phyloP scores from a whole-genome alignment of 1,284 basidiomycete genomes.

The Sanguinoderma infundibulare region DNA sequence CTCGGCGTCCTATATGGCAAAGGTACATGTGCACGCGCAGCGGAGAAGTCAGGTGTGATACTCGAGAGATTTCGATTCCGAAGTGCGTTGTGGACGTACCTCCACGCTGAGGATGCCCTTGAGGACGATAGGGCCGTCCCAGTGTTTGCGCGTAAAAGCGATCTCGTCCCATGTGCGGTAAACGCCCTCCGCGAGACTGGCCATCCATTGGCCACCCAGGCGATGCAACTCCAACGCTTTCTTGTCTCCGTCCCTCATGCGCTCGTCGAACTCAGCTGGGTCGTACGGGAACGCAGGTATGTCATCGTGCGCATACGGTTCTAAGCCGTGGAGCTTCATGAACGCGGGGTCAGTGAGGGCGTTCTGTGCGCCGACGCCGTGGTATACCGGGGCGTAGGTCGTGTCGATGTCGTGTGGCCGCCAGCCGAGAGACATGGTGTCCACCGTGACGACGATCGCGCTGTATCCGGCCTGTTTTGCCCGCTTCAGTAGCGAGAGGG shows the following conservation, averaged over 20 bases:
- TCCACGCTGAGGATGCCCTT: slow-evolving; percentile 65
- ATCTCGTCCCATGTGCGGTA: slow-evolving; percentile 69
- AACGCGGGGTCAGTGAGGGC: slow-evolving; percentile 71
- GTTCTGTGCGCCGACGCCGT: slow-evolving; percentile 61
- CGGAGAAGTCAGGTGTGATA: background rate
- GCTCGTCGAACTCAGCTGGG: slow-evolving; percentile 43
- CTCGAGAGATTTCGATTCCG: no score
- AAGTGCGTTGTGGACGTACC: slow-evolving; percentile 16
- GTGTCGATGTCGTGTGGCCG: slow-evolving; percentile 65
- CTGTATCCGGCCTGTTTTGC: slow-evolving; percentile 69
- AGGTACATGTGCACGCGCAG: background rate
- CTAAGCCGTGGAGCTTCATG: slow-evolving; percentile 53
- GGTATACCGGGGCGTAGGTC: slow-evolving; percentile 64
- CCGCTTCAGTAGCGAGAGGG: background rate
- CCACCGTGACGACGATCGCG: slow-evolving; percentile 69
- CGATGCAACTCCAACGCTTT: slow-evolving; percentile 40
- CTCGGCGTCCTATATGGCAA: slow-evolving; percentile 76
- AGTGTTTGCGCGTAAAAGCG: slow-evolving; percentile 61
- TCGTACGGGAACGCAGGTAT: slow-evolving; percentile 61
- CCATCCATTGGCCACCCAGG: slow-evolving; percentile 57
- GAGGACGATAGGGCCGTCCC: slow-evolving; percentile 70
- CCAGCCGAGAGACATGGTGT: slow-evolving; percentile 68
- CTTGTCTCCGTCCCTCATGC: slow-evolving; percentile 48
- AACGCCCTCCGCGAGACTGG: slow-evolving; percentile 57
- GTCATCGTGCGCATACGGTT: slow-evolving; percentile 43